These are phyloP conservation scores for Termitomyces heimii DNA, from an alignment of 768 basidiomycete genomes.

Conservation along the genomic window DNA sequence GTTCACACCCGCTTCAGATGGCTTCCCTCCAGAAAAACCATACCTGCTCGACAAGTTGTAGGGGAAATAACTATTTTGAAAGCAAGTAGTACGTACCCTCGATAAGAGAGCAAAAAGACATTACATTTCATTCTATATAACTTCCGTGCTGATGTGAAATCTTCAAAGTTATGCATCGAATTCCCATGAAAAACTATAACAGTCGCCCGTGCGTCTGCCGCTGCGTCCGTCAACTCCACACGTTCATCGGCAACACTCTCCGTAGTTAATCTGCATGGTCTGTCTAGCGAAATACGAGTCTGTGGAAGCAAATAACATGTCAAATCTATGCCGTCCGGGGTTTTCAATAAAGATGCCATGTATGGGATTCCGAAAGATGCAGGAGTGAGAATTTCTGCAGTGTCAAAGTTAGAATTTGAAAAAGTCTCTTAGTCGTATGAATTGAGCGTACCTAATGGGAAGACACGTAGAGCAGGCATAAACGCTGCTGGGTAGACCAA, in stretches of 20 bases:
- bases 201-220: conserved; percentile 48
- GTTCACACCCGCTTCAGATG: conserved; percentile 66
- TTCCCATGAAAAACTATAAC: conserved; percentile 89
- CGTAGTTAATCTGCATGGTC: background rate
- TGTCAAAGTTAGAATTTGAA: background rate
- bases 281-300: conserved; percentile 2
- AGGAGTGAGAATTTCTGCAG: conserved; percentile 1
- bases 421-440: background rate
- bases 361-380: conserved; percentile 6
- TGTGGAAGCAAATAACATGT: conserved; percentile 13
- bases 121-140: conserved; percentile 75
- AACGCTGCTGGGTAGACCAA: conserved; percentile 15
- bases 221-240: conserved; percentile 12
- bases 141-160: conserved; percentile 58
- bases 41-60: conserved; percentile 43
- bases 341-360: conserved; percentile 9
- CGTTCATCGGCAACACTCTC: background rate
- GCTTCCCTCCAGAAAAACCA: conserved; percentile 70
- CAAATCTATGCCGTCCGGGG: conserved; percentile 12
- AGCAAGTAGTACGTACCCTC: conserved; percentile 54
- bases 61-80: background rate
- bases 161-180: conserved; percentile 67
- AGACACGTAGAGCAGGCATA: background rate
- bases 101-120: conserved; percentile 83
- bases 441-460: background rate